A percentile compares a stretch with the other conserved stretches of the same genome.
Conservation (phyloP, 2,329 filamentous ascomycete species). For the Escovopsis weberi region DNA sequence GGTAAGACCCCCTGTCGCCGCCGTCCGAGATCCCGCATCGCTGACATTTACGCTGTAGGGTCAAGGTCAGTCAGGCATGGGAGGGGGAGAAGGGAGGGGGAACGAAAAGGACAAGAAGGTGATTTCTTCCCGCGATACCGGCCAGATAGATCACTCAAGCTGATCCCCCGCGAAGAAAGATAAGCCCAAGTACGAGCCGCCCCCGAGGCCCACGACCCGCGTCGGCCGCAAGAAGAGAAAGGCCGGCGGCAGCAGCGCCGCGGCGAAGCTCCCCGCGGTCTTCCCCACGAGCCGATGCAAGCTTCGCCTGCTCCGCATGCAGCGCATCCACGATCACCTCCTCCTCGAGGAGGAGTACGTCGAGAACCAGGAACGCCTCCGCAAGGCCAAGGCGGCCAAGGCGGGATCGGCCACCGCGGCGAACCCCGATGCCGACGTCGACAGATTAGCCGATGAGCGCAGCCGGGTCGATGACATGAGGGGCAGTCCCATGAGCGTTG, state of each 20-base stretch:
- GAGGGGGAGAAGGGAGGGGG: slow-evolving; percentile 55
- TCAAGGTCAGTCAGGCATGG: slow-evolving; percentile 79
- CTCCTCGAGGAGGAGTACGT: slow-evolving; percentile 97
- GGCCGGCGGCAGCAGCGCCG: slow-evolving; percentile 80
- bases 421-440: slow-evolving; percentile 46
- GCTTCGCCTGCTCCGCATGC: slow-evolving; percentile 91
- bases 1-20: slow-evolving; percentile 14
- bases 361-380: slow-evolving; percentile 91
- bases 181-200: slow-evolving; percentile 99
- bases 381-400: slow-evolving; percentile 77
- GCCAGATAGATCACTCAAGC: background rate
- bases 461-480: slow-evolving; percentile 96
- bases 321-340: slow-evolving; percentile 94
- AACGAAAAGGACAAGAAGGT: slow-evolving; percentile 94
- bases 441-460: slow-evolving; percentile 88
- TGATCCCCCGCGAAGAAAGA: slow-evolving; percentile 57
- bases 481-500: slow-evolving; percentile 96
- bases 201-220: slow-evolving; percentile 89
- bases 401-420: slow-evolving; percentile 52
- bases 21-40: background rate
- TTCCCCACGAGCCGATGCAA: slow-evolving; percentile 97
- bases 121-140: slow-evolving; percentile 8
- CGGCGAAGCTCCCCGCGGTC: slow-evolving; percentile 85
- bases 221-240: slow-evolving; percentile 98
- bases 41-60: slow-evolving; percentile 34